Percentiles rank a stretch among this genome's conserved stretches.
Conservation (phyloP, 2,329 filamentous ascomycete genomes). For the Colletotrichum lupini region DNA sequence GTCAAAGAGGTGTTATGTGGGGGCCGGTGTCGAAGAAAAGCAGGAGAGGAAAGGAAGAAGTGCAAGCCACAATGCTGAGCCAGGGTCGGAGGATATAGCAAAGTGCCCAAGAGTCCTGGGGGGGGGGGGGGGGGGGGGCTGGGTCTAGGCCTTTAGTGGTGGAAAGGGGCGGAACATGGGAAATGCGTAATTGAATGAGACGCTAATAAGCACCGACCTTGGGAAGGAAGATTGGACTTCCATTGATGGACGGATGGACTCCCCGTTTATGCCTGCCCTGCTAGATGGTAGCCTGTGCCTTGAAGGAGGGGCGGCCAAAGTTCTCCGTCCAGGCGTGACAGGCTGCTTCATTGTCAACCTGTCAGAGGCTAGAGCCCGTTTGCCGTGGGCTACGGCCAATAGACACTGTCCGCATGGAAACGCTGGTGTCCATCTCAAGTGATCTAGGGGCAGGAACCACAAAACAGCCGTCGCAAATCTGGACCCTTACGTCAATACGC, state of each 20-base stretch:
- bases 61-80: background rate
- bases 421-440: background rate
- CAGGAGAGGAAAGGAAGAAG: background rate
- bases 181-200: background rate
- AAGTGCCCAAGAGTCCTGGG: background rate
- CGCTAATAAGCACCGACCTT: background rate
- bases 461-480: background rate
- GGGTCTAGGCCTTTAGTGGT: background rate
- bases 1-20: background rate
- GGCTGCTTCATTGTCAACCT: background rate
- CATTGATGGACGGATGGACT: background rate
- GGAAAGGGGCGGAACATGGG: background rate
- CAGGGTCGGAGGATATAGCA: background rate
- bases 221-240: background rate
- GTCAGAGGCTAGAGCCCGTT: background rate
- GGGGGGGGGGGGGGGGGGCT: background rate
- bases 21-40: background rate
- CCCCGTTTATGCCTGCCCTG: background rate
- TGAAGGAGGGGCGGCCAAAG: background rate
- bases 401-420: background rate
- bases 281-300: background rate
- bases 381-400: background rate
- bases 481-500: conserved; percentile 27
- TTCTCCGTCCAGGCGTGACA: background rate
- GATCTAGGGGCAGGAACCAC: background rate